These are phyloP conservation scores for Pseudotulostoma volvatum DNA, from an alignment of 495 filamentous ascomycete genomes.

Conservation along the genomic window DNA sequence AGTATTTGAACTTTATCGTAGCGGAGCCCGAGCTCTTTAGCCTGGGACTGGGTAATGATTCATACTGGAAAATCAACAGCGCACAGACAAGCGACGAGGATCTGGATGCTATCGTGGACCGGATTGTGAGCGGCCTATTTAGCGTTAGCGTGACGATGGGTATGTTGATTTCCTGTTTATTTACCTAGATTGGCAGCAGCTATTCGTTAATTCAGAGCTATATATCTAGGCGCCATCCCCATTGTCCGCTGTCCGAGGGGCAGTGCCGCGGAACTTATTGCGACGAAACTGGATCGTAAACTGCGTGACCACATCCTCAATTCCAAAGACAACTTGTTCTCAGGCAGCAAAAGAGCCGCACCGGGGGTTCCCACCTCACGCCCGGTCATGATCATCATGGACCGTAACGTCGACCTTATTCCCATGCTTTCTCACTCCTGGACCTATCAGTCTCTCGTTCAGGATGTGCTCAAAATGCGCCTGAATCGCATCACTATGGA, in stretches of 20 bases:
- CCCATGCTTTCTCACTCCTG: constrained; percentile 99
- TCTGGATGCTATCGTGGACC: constrained; percentile 70
- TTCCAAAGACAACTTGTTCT: constrained; percentile 92
- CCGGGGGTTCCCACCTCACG: constrained; percentile 51
- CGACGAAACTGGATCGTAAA: constrained; percentile 85
- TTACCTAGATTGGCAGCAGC: no score
- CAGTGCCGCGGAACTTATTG: constrained; percentile 86
- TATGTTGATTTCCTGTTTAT: constrained; percentile 17
- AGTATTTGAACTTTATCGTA: constrained; percentile 96
- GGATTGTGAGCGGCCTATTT: constrained; percentile 85
- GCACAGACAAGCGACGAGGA: constrained; percentile 78
- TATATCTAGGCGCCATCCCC: constrained; percentile 60
- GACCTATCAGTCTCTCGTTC: constrained; percentile 94
- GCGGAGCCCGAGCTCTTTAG: constrained; percentile 93
- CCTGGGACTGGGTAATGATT: constrained; percentile 71
- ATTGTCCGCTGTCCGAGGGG: constrained; percentile 86
- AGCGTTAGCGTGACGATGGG: constrained; percentile 97
- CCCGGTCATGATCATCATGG: constrained; percentile 76
- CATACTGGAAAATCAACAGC: constrained; percentile 92
- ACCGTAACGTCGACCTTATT: constrained; percentile 87
- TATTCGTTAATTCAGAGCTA: no score
- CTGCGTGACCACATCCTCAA: constrained; percentile 93
- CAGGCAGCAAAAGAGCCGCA: constrained; percentile 31
- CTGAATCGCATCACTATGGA: constrained; percentile 95
- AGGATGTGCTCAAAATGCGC: constrained; percentile 86